Evolutionary conservation across 495 filamentous ascomycete genomes (phyloP).

Genomic region (Neurospora sp.): DNA sequence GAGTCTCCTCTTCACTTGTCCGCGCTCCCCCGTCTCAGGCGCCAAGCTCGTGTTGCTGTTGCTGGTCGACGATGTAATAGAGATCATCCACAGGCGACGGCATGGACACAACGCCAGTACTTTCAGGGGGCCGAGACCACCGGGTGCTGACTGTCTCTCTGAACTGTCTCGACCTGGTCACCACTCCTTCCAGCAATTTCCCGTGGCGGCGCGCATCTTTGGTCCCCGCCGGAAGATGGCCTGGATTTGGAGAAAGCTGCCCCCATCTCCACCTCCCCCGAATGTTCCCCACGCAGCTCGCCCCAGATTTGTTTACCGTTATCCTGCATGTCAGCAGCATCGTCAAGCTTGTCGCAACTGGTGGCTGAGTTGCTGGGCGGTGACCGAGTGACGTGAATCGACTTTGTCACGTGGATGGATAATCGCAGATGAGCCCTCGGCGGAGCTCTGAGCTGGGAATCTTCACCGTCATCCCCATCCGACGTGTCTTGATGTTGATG

Average conservation of each 20-base stretch:
- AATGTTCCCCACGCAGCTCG: not conserved
- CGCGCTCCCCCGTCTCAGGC: not conserved
- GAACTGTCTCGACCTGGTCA: not conserved
- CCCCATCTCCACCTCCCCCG: not conserved
- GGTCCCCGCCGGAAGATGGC: not conserved
- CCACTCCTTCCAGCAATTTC: not conserved
- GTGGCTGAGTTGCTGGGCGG: not conserved
- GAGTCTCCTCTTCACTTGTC: not conserved
- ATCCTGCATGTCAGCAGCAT: not conserved
- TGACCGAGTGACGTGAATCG: constrained; percentile 5
- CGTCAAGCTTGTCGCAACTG: not conserved
- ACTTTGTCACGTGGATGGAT: constrained; percentile 12
- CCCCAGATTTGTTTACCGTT: not conserved
- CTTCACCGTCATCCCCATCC: not conserved
- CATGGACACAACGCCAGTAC: not conserved
- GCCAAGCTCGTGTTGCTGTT: not conserved
- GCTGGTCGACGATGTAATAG: not conserved
- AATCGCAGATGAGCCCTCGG: constrained; percentile 14
- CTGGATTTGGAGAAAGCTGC: not conserved
- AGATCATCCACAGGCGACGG: not conserved
- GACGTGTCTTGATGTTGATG: not conserved
- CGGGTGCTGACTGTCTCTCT: not conserved
- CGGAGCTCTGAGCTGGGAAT: constrained; percentile 10
- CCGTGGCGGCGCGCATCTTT: not conserved
- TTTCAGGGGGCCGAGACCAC: not conserved